phyloP scores from a whole-genome alignment of 495 filamentous ascomycete species.

The Daldinia vernicosa region DNA sequence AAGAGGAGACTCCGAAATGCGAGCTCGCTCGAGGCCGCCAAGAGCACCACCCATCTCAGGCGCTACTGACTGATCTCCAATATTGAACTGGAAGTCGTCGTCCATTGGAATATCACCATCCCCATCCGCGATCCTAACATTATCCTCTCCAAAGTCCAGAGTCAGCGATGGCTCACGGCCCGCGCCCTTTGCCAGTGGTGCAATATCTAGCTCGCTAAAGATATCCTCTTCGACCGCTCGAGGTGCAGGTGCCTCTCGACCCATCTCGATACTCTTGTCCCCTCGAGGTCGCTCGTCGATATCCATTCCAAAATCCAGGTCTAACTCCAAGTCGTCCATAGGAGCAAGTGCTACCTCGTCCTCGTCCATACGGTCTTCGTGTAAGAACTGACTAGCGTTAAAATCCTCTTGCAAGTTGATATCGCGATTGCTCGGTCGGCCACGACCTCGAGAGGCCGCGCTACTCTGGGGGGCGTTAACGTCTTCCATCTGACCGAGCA shows the following conservation, averaged over 20 bases:
- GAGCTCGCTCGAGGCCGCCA: slow-evolving; percentile 57
- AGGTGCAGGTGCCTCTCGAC: slow-evolving; percentile 77
- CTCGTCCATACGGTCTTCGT: slow-evolving; percentile 67
- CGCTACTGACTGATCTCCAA: slow-evolving; percentile 59
- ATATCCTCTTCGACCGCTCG: slow-evolving; percentile 75
- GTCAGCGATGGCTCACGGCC: slow-evolving; percentile 55
- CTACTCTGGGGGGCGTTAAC: slow-evolving; percentile 57
- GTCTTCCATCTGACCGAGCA: slow-evolving; percentile 72
- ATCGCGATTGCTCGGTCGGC: slow-evolving; percentile 69
- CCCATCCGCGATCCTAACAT: slow-evolving; percentile 63
- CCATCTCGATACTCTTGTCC: slow-evolving; percentile 81
- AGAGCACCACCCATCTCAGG: slow-evolving; percentile 51
- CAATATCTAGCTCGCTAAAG: slow-evolving; percentile 69
- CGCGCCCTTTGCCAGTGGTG: slow-evolving; percentile 56
- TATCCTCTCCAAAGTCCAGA: slow-evolving; percentile 60
- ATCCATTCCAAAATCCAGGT: slow-evolving; percentile 67
- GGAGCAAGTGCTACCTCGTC: slow-evolving; percentile 61
- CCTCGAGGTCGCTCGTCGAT: slow-evolving; percentile 57
- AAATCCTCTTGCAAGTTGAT: slow-evolving; percentile 69
- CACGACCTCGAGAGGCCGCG: slow-evolving; percentile 56
- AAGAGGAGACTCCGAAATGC: slow-evolving; percentile 74
- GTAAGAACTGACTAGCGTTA: slow-evolving; percentile 72
- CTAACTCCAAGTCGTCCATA: slow-evolving; percentile 63
- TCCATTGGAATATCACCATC: slow-evolving; percentile 72
- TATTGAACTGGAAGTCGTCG: slow-evolving; percentile 63